Evolutionary conservation across 306 rosid species (phyloP).

Genomic region (Corylus americana): DNA sequence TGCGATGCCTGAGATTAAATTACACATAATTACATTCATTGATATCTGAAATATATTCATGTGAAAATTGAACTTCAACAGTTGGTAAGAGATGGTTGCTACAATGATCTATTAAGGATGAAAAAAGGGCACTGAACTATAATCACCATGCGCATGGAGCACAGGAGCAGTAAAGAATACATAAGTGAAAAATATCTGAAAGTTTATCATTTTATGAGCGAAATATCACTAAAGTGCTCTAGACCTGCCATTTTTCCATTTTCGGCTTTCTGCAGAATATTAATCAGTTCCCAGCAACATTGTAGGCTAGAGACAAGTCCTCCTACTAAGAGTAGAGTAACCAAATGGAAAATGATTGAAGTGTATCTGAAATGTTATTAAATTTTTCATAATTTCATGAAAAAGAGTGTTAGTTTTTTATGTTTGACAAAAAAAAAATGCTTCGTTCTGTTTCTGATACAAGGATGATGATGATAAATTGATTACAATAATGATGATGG

Average conservation of each 20-base stretch:
- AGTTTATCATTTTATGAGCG: neutral
- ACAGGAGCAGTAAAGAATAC: neutral
- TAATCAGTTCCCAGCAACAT: neutral
- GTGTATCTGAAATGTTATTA: neutral
- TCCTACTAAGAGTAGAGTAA: neutral
- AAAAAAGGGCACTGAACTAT: too few species aligned
- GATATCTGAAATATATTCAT: neutral
- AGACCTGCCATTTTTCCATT: neutral
- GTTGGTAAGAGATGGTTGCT: neutral
- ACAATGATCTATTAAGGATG: neutral
- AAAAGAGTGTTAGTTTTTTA: neutral
- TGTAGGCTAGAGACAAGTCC: neutral
- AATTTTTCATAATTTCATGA: neutral
- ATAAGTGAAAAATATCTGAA: neutral
- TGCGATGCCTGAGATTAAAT: neutral
- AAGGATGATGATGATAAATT: neutral
- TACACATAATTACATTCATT: too few species aligned
- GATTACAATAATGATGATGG: neutral
- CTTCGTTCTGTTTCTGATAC: neutral
- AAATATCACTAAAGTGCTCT: neutral
- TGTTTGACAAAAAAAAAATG: neutral
- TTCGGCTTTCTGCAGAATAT: neutral
- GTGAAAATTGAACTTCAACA: neutral
- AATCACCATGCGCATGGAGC: neutral
- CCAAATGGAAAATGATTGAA: neutral